Percentiles rank a stretch among this genome's conserved stretches.
Conservation (phyloP, 345 rosid genomes). For the Salix brachista region DNA sequence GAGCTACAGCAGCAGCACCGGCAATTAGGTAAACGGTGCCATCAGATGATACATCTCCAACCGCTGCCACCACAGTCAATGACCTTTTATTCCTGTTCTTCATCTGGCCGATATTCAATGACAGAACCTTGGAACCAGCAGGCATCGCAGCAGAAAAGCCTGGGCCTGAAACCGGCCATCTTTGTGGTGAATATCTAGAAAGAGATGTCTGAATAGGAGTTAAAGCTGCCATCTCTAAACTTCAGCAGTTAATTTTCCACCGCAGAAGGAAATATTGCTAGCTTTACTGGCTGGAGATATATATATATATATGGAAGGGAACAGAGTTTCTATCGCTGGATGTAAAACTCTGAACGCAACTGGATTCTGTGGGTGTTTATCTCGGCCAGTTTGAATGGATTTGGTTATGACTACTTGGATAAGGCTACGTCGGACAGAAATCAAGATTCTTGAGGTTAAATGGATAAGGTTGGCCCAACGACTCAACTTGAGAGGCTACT, state of each 20-base stretch:
- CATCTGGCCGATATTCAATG: constrained; percentile 6
- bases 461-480: constrained; percentile 40
- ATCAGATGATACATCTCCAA: constrained; percentile 78
- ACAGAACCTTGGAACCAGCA: constrained; percentile 11
- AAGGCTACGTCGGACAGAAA: constrained; percentile 40
- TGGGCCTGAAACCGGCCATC: constrained; percentile 7
- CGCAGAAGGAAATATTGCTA: no score
- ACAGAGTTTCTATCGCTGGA: background rate
- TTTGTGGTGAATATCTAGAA: constrained; percentile 17
- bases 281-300: background rate
- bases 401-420: constrained; percentile 27
- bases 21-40: constrained; percentile 60
- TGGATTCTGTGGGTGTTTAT: background rate
- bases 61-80: constrained; percentile 64
- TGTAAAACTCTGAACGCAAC: background rate
- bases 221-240: constrained; percentile 30
- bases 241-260: background rate
- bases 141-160: background rate
- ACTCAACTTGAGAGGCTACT: no score
- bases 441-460: constrained; percentile 24
- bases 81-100: constrained; percentile 39
- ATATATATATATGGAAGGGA: no score
- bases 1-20: constrained; percentile 66
- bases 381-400: background rate
- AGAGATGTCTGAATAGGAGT: constrained; percentile 28